phyloP scores from a whole-genome alignment of 108 stramenopile genomes.

The Mediolabrus comicus region DNA sequence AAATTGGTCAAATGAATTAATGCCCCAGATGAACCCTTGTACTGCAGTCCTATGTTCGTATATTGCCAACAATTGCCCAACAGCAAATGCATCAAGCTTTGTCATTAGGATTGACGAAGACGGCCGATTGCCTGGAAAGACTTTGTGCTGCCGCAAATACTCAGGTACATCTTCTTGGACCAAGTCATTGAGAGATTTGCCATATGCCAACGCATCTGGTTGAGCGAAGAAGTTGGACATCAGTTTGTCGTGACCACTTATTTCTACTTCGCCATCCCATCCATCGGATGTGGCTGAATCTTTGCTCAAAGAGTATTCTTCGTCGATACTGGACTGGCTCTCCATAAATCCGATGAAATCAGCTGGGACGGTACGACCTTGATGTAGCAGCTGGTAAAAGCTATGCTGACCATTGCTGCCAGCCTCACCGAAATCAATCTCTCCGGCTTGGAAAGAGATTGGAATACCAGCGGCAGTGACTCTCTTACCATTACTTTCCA shows the following conservation, averaged over 20 bases:
- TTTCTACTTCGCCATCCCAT: slow-evolving; percentile 54
- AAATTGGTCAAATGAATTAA: slow-evolving; percentile 98
- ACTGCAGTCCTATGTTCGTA: slow-evolving; percentile 98
- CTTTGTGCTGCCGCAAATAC: slow-evolving; percentile 85
- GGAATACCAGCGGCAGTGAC: slow-evolving; percentile 82
- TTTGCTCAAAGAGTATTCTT: slow-evolving; percentile 17
- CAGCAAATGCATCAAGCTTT: slow-evolving; percentile 75
- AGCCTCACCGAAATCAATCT: slow-evolving; percentile 92
- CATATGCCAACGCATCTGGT: slow-evolving; percentile 96
- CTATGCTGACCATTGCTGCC: slow-evolving; percentile 95
- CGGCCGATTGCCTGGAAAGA: slow-evolving; percentile 97
- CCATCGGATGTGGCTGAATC: slow-evolving; percentile 5
- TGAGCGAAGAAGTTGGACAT: slow-evolving; percentile 99
- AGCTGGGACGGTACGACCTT: slow-evolving; percentile 93
- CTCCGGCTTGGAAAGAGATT: slow-evolving; percentile 71
- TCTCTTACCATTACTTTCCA: slow-evolving; percentile 99
- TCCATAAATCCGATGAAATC: slow-evolving; percentile 98
- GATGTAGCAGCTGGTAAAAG: slow-evolving; percentile 98
- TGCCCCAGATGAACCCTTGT: slow-evolving; percentile 98
- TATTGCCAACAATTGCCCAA: slow-evolving; percentile 93
- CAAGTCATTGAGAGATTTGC: slow-evolving; percentile 85
- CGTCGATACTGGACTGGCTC: slow-evolving; percentile 64
- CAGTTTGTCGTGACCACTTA: slow-evolving; percentile 97
- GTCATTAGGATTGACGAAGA: slow-evolving; percentile 86
- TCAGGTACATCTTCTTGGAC: slow-evolving; percentile 89